A percentile compares a stretch with the other conserved stretches of the same genome.
These are phyloP conservation scores for Helminthosporium solani DNA, from an alignment of 2,329 filamentous ascomycete species.

Conservation along the genomic window DNA sequence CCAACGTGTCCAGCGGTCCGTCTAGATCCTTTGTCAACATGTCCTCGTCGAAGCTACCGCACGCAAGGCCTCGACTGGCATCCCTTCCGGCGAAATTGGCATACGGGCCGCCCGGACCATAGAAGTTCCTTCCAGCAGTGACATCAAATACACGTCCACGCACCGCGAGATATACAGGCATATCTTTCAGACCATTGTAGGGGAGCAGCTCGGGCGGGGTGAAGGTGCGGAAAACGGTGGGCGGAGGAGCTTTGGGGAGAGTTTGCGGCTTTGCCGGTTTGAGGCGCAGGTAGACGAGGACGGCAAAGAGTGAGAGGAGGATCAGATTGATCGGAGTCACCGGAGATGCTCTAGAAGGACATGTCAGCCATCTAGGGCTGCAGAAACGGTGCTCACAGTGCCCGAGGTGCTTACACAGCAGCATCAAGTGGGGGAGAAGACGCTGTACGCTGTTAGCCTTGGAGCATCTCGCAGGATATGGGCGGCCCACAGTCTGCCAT, in stretches of 20 bases:
- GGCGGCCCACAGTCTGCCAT: slow-evolving; percentile 33
- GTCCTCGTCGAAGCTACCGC: slow-evolving; percentile 88
- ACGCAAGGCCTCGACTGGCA: slow-evolving; percentile 82
- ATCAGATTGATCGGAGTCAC: slow-evolving; percentile 63
- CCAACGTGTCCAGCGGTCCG: slow-evolving; percentile 74
- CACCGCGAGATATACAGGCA: slow-evolving; percentile 86
- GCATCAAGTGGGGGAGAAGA: slow-evolving; percentile 58
- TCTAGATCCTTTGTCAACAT: slow-evolving; percentile 93
- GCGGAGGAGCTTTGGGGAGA: slow-evolving; percentile 60
- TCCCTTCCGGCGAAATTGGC: slow-evolving; percentile 94
- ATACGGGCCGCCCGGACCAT: slow-evolving; percentile 93
- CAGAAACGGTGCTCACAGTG: not conserved
- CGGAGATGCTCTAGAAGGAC: slow-evolving; percentile 51
- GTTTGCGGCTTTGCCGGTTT: slow-evolving; percentile 54
- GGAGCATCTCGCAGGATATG: not conserved
- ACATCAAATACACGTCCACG: slow-evolving; percentile 92
- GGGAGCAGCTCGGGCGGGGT: slow-evolving; percentile 80
- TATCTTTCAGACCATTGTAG: slow-evolving; percentile 73
- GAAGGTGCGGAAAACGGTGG: slow-evolving; percentile 84
- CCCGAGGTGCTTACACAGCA: slow-evolving; percentile 43
- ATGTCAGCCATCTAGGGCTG: slow-evolving; percentile 17
- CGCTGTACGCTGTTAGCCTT: slow-evolving; percentile 52
- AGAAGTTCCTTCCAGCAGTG: slow-evolving; percentile 82
- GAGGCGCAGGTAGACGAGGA: slow-evolving; percentile 61
- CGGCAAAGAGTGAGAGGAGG: slow-evolving; percentile 58